phyloP scores from a whole-genome alignment of 352 stramenopile species.

The Pythium chondricola region DNA sequence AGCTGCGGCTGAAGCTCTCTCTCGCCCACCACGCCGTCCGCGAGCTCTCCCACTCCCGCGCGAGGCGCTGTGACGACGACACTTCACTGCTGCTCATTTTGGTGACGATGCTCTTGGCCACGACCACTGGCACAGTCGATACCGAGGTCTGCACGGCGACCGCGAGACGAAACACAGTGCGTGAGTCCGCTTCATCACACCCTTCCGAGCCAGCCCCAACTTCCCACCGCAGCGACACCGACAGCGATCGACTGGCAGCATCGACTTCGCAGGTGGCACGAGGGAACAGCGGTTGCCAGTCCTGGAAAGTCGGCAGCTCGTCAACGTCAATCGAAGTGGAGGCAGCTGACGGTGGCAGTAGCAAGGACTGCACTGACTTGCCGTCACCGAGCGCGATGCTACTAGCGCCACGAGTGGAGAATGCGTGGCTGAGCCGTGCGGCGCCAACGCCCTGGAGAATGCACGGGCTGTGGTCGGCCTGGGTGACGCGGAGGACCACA shows the following conservation, averaged over 20 bases:
- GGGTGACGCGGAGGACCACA: conserved; percentile 52
- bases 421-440: conserved; percentile 35
- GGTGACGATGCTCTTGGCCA: conserved; percentile 62
- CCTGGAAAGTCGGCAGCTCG: conserved; percentile 15
- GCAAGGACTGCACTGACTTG: conserved; percentile 16
- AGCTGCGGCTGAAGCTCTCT: conserved; percentile 72
- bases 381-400: conserved; percentile 16
- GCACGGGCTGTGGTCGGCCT: conserved; percentile 59
- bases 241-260: conserved; percentile 41
- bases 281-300: conserved; percentile 16
- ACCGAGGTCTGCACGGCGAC: conserved; percentile 43
- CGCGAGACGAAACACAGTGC: conserved; percentile 54
- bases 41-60: conserved; percentile 35
- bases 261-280: conserved; percentile 11
- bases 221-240: conserved; percentile 54
- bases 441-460: conserved; percentile 31
- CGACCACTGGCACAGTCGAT: conserved; percentile 46
- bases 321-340: conserved; percentile 1
- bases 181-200: conserved; percentile 32
- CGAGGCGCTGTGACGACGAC: conserved; percentile 40
- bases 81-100: conserved; percentile 47
- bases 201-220: conserved; percentile 18
- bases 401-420: conserved; percentile 9
- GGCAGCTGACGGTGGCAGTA: conserved; percentile 7
- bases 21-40: conserved; percentile 70